Percentiles rank a stretch among this genome's conserved stretches.
Evolutionary conservation across 179 eudicot genomes (phyloP).

Genomic region (Beta macrorhiza): DNA sequence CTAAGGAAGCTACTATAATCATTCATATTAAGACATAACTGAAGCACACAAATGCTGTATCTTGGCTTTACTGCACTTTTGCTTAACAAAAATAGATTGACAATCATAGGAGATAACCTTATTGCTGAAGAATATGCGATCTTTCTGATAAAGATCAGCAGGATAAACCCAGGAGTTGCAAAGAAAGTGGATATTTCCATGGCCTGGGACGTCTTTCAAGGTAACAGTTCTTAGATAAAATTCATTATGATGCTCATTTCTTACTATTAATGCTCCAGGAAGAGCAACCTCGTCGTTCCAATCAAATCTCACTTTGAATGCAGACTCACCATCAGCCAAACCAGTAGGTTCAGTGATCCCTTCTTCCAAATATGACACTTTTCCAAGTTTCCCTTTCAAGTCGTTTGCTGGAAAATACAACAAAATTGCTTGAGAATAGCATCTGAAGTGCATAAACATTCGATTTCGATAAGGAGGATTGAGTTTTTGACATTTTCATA

Average conservation of each 20-base stretch:
- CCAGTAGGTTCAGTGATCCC: conserved; percentile 30
- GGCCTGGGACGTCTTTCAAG: conserved; percentile 38
- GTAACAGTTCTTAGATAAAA: conserved; percentile 51
- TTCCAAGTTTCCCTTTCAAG: conserved; percentile 44
- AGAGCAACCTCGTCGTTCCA: conserved; percentile 42
- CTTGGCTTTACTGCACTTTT: background rate
- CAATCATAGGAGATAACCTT: conserved; percentile 33
- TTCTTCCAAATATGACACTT: conserved; percentile 29
- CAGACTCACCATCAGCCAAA: conserved; percentile 33
- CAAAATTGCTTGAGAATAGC: background rate
- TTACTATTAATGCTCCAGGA: conserved; percentile 51
- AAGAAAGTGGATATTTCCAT: conserved; percentile 40
- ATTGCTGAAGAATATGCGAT: conserved; percentile 55
- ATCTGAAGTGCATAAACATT: background rate
- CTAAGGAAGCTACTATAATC: too few species aligned
- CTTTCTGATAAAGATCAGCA: conserved; percentile 30
- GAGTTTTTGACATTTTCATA: too few species aligned
- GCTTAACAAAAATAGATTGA: background rate
- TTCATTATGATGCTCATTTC: conserved; percentile 45
- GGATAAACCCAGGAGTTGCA: conserved; percentile 77
- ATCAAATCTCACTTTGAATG: conserved; percentile 40
- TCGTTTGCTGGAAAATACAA: conserved; percentile 28
- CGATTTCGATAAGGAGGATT: background rate
- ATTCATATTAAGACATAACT: background rate
- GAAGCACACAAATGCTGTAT: background rate